Percentiles rank a stretch among this genome's conserved stretches.
Conservation (phyloP, 768 basidiomycete genomes). For the Postia placenta region DNA sequence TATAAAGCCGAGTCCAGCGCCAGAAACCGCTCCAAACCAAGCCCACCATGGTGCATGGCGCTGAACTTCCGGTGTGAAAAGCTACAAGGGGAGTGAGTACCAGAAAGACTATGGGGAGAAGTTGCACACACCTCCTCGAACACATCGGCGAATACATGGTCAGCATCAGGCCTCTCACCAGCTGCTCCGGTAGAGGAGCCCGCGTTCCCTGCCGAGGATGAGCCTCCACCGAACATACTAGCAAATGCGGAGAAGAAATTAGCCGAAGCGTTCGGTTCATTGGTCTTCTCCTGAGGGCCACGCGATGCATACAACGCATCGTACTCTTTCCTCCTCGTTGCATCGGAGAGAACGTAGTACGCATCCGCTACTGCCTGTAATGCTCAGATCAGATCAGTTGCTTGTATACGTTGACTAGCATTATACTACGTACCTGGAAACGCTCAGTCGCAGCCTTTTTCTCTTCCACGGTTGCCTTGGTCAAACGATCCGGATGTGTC, state of each 20-base stretch:
- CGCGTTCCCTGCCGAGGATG: slow-evolving; percentile 22
- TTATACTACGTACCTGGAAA: slow-evolving; percentile 56
- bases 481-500: slow-evolving; percentile 85
- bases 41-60: slow-evolving; percentile 68
- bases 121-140: slow-evolving; percentile 72
- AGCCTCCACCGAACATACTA: slow-evolving; percentile 53
- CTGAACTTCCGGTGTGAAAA: slow-evolving; percentile 79
- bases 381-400: background rate
- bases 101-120: background rate
- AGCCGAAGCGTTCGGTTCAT: slow-evolving; percentile 60
- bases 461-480: slow-evolving; percentile 64
- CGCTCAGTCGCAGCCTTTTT: slow-evolving; percentile 72
- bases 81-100: slow-evolving; percentile 28
- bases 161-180: slow-evolving; percentile 60
- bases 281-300: slow-evolving; percentile 42
- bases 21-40: slow-evolving; percentile 64
- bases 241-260: slow-evolving; percentile 77
- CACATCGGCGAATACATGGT: slow-evolving; percentile 81
- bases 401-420: background rate
- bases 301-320: slow-evolving; percentile 59
- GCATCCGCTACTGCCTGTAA: slow-evolving; percentile 85
- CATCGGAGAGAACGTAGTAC: slow-evolving; percentile 88
- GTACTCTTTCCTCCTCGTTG: slow-evolving; percentile 65
- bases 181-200: slow-evolving; percentile 24
- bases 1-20: slow-evolving; percentile 45